Percentiles rank a stretch among this genome's conserved stretches.
Evolutionary conservation across 2,329 filamentous ascomycete species (phyloP).

Genomic region (Alternaria sp.): DNA sequence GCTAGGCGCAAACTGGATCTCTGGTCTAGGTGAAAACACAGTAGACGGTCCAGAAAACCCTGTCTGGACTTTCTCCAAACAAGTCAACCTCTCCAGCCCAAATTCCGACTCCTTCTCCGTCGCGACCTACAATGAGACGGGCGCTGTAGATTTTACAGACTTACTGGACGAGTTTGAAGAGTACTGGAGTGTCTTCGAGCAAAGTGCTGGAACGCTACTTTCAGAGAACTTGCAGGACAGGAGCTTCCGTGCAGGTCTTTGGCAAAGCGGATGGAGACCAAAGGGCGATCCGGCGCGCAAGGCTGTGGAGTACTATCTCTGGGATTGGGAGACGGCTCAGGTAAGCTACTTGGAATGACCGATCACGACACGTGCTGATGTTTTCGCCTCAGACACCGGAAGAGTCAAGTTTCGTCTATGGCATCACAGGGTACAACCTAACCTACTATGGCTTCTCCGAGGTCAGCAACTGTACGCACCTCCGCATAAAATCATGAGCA

Average conservation of each 20-base stretch:
- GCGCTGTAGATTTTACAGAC: slow-evolving; percentile 58
- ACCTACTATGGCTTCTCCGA: slow-evolving; percentile 13
- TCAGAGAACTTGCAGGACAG: slow-evolving; percentile 66
- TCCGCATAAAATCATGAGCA: too few relatives aligned
- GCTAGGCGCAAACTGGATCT: slow-evolving; percentile 71
- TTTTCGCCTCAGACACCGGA: slow-evolving; percentile 55
- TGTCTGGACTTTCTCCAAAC: slow-evolving; percentile 66
- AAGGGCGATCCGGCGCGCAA: slow-evolving; percentile 61
- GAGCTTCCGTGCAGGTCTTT: slow-evolving; percentile 64
- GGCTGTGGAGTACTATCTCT: slow-evolving; percentile 67
- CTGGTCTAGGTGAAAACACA: slow-evolving; percentile 51
- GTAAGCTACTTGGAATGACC: not conserved
- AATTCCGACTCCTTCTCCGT: slow-evolving; percentile 66
- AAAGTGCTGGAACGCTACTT: slow-evolving; percentile 64
- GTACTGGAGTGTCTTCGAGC: slow-evolving; percentile 54
- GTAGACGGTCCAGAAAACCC: slow-evolving; percentile 59
- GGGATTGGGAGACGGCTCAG: slow-evolving; percentile 64
- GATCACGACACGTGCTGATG: not conserved
- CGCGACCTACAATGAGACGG: slow-evolving; percentile 65
- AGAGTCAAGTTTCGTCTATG: slow-evolving; percentile 62
- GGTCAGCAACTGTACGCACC: slow-evolving; percentile 6
- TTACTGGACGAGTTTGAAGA: slow-evolving; percentile 60
- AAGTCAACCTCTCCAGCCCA: slow-evolving; percentile 62
- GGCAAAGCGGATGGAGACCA: slow-evolving; percentile 68
- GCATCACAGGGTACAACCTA: slow-evolving; percentile 63